Base-by-base conservation (phyloP, 805 yeast genomes). In the Wickerhamiella australiensis region DNA sequence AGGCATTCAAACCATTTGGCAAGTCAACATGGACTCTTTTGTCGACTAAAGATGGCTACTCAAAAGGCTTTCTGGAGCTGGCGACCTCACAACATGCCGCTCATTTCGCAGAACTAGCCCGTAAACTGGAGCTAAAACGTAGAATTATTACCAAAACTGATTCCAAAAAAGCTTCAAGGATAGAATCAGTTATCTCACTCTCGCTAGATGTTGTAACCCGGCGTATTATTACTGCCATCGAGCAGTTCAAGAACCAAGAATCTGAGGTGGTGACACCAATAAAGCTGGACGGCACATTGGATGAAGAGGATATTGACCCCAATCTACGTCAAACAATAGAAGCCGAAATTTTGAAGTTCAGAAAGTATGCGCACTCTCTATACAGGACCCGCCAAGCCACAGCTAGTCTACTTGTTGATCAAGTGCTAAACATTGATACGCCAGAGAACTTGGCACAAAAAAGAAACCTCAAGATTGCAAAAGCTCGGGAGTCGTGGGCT, bases 1-100 rank as follows among this genome's bases (percentile, higher is more conserved):
- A n/a, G 20, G 44, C 44, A 13, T 41, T 41, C 20, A 41, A 41
- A 15, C 44, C 44, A 13, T 41, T 41, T 41, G 44, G 44, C 5
- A 15, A 23, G 9, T 18, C n/a, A 6, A 6, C 29, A 6, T 41
- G 44, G 44, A 23, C 29, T 13, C 44, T 22, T 18, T 25, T 22
- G 23, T n/a, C 6, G 5, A n/a, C 38, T 5, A 33, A 33, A 33
- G 20, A 15, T 33, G 38, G 38, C 5, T n/a, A 15, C 38, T 33
- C 9, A 9, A 23, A 21, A 5, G 44, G 44, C 20, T 41, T 41
- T 25, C 3, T 22, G 3, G 27, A 41, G 31, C 25, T 41, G 6
- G 44, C 44, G 6, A 41, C 27, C 12, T 25, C 44, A 23, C 20
- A 41, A 9, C 44, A 41, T 8, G 44, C 44, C 3, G 44, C 44